phyloP scores from a whole-genome alignment of 441 rosid genomes.

The Manihot esculenta region DNA sequence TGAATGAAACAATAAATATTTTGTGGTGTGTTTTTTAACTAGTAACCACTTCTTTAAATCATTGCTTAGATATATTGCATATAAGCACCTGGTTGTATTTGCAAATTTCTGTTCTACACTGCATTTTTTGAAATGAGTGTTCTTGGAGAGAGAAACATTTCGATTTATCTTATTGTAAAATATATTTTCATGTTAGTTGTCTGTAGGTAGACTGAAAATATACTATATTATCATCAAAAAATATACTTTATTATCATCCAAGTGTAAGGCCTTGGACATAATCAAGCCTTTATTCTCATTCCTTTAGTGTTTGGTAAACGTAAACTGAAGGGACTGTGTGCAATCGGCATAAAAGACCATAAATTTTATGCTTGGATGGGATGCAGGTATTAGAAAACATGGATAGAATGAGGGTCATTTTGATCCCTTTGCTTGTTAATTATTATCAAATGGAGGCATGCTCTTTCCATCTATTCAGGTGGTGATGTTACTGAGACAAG shows the following conservation, averaged over 20 bases:
- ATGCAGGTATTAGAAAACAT: background rate
- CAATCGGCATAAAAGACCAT: background rate
- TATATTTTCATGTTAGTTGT: background rate
- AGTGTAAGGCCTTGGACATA: background rate
- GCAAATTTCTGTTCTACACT: background rate
- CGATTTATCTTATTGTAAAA: background rate
- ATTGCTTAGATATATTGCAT: background rate
- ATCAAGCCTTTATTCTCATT: too few species aligned
- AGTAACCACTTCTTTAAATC: background rate
- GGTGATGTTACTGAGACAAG: background rate
- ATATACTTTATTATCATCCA: too few species aligned
- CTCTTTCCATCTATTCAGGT: too few species aligned
- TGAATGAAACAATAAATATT: background rate
- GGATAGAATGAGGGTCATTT: too few species aligned
- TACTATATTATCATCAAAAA: too few species aligned
- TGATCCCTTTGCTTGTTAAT: too few species aligned
- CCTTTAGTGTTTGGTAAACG: too few species aligned
- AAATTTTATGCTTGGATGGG: background rate
- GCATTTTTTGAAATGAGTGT: background rate
- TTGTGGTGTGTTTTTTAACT: background rate
- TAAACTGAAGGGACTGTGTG: background rate
- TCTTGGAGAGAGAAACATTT: background rate
- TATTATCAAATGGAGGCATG: too few species aligned
- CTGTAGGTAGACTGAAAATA: background rate
- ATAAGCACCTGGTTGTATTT: background rate